Evolutionary conservation across 352 stramenopile genomes (phyloP), one percentile per base, ranked within the genome.

Genomic region (Phytophthora citricola): DNA sequence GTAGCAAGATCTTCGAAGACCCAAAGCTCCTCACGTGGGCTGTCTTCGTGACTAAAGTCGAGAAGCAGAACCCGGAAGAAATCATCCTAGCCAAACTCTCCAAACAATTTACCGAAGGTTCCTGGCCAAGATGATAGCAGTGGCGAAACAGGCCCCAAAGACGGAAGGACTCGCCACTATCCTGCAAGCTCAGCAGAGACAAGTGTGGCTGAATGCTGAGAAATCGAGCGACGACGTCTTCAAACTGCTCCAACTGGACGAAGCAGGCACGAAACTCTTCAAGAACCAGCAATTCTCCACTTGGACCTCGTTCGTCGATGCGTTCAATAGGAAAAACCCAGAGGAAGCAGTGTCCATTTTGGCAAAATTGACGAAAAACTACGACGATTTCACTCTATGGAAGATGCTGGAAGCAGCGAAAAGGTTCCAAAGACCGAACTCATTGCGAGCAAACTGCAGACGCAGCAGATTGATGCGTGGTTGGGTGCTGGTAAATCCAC

Each of bases 371-470:
- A 22, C 38, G 26, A 58, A 46, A n/a, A 20, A 4, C 11, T 66
- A 60, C 40, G 31, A 17, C 9, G 24, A 51, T 14, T 34, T 2
- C 8, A n/a, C n/a, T 39, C 4, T 68, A 9, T 31, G 29, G n/a
- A 39, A 36, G 17, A 68, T 68, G 41, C 12, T 68, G 5, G 26
- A 56, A 4, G n/a, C 24, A 12, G 60, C 60, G 4, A 51, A 31
- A 63, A 40, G 17, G 9, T 52, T 5, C 29, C 43, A 17, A 38
- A 20, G 2, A 57, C 51, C 6, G 34, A 56, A 7, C 11, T 3
- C 0, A 44, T 67, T 14, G 59, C 59, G 0, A 49, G n/a, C 1
- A 55, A 24, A 20, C 32, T 68, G 34, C 53, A 68, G 27, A 22
- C 12, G 0, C 24, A 49, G 4, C 43, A 63, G 34, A 44, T 51